Conservation (phyloP, 805 yeast species). For the Komagataella phaffii region DNA sequence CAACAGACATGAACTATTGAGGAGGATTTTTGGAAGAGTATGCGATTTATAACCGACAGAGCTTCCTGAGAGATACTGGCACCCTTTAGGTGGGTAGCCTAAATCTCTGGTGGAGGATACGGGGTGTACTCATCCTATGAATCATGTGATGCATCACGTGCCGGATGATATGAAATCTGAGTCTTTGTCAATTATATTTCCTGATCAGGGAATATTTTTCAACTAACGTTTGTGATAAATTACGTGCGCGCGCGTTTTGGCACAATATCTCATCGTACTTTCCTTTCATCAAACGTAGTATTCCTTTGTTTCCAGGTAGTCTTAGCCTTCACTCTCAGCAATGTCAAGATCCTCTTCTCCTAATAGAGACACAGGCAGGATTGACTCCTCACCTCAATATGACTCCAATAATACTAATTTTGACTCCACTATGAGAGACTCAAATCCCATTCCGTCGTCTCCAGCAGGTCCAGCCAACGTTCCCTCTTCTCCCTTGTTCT, state of each 20-base stretch:
- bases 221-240: not conserved
- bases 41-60: not conserved
- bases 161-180: too few species aligned
- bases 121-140: not conserved
- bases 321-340: not conserved
- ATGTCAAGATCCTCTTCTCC: not conserved
- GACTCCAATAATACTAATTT: not conserved
- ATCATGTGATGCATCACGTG: not conserved
- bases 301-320: not conserved
- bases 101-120: not conserved
- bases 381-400: not conserved
- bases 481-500: conserved; percentile 32
- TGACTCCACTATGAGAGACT: not conserved
- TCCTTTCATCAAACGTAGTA: not conserved
- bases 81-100: not conserved
- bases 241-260: not conserved
- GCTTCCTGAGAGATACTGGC: not conserved
- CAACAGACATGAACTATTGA: not conserved
- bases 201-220: not conserved
- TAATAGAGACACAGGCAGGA: not conserved
- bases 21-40: not conserved
- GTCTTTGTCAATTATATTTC: not conserved
- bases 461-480: not conserved
- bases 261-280: not conserved
- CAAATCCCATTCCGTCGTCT: not conserved